Conservation (phyloP, 2,329 filamentous ascomycete species). For the Monosporascus sp. region DNA sequence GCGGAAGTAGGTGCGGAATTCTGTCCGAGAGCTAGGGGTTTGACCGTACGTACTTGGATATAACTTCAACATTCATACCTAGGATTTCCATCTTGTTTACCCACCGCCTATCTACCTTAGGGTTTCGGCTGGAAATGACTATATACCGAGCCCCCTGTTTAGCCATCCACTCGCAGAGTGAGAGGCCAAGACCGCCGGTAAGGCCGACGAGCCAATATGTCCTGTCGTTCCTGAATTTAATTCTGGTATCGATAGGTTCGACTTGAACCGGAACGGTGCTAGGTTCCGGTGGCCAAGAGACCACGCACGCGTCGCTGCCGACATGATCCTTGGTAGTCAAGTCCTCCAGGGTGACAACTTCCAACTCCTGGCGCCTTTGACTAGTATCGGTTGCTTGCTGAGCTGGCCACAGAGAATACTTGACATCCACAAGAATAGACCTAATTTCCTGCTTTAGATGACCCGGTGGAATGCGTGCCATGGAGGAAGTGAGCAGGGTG, state of each 20-base stretch:
- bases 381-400: too few species aligned
- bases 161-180: constrained; percentile 36
- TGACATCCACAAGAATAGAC: too few species aligned
- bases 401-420: too few species aligned
- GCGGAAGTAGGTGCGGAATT: too few species aligned
- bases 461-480: too few species aligned
- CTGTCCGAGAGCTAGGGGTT: not conserved
- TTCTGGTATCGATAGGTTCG: constrained; percentile 1
- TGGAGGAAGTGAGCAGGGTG: too few species aligned
- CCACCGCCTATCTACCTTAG: constrained; percentile 26
- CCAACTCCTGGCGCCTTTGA: too few species aligned
- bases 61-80: constrained; percentile 6
- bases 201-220: constrained; percentile 31
- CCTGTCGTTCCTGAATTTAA: constrained; percentile 17
- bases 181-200: constrained; percentile 29
- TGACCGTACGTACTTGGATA: constrained; percentile 1
- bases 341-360: too few species aligned
- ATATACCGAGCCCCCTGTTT: constrained; percentile 31
- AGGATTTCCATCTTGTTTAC: constrained; percentile 12
- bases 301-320: too few species aligned
- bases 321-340: too few species aligned
- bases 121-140: constrained; percentile 33
- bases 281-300: too few species aligned
- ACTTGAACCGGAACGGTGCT: constrained; percentile 1
- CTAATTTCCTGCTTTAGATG: too few species aligned